Evolutionary conservation across 768 basidiomycete genomes (phyloP), one percentile per base, ranked within the genome.

Genomic region (Tricholoma hemisulphureum): DNA sequence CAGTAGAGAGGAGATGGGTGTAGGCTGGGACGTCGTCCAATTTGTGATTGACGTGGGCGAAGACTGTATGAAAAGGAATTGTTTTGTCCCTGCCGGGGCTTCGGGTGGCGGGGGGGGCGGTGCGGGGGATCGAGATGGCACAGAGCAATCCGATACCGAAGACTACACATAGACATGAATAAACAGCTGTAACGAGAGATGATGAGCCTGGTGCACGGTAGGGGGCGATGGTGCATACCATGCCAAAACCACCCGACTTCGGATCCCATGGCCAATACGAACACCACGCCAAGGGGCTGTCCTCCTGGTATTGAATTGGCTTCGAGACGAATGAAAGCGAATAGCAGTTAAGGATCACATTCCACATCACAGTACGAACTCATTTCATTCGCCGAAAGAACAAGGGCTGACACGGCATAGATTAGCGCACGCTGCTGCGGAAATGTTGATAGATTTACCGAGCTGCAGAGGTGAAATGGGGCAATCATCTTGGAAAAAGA

Each of bases 41-140:
- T 35, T 68, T 61, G 32, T 63, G 64, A 29, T 72, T 67, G 64
- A 88, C 75, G 49, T 70, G 72, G 6, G 79, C 70, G 72, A 86
- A 86, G 56, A 74, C 63, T 10, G 58, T 50, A 31, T 81, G 77
- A 43, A 81, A 77, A 2, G 86, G 87, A 41, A 88, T 82, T 1
- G 83, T 87, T 58, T 78, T 78, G 70, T 88, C 87, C 2, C 87
- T 78, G 0, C 86, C 83, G 67, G 88, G 88, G 45, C 83, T 83
- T 87, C 86, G 88, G 2, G 86, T 87, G 28, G 83, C 82, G 16
- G 86, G 82, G 10, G 86, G 87, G 32, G 86, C 83, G 8, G 85
- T 85, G 53, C 83, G 86, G 37, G 81, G 80, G 60, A 84, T 83
- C 14, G 87, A 87, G 56, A 88, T 82, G 35, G 83, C 79, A 54